Percentiles rank a stretch among this genome's conserved stretches.
Conservation (phyloP, 2,329 filamentous ascomycete species). For the Harringtonia aguacate region DNA sequence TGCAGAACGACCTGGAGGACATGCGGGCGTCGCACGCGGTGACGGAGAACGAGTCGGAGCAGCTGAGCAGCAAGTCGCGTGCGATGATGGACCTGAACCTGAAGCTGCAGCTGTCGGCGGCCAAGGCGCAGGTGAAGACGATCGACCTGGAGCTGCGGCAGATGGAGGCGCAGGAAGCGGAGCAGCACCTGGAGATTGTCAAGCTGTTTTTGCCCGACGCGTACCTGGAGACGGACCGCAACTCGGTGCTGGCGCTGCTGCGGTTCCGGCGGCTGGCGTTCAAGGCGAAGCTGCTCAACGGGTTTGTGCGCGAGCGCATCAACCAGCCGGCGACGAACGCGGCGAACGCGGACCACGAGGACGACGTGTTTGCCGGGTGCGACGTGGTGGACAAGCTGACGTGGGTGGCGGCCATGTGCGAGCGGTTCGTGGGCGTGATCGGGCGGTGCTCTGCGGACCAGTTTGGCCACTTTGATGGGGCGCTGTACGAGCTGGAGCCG, state of each 20-base stretch:
- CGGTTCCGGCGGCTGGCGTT: slow-evolving; percentile 81
- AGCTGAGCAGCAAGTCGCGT: slow-evolving; percentile 76
- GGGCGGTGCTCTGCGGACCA: slow-evolving; percentile 66
- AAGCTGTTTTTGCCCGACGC: slow-evolving; percentile 81
- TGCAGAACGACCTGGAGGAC: slow-evolving; percentile 82
- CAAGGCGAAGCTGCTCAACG: slow-evolving; percentile 71
- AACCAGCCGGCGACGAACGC: slow-evolving; percentile 47
- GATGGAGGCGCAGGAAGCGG: slow-evolving; percentile 79
- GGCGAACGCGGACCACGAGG: slow-evolving; percentile 53
- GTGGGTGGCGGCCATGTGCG: slow-evolving; percentile 74
- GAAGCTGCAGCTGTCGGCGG: slow-evolving; percentile 81
- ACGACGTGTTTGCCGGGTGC: slow-evolving; percentile 69
- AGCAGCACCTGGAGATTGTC: slow-evolving; percentile 80
- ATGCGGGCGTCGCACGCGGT: slow-evolving; percentile 87
- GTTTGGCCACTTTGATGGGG: slow-evolving; percentile 69
- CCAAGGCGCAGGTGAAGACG: slow-evolving; percentile 87
- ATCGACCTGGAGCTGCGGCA: slow-evolving; percentile 83
- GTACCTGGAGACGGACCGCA: slow-evolving; percentile 61
- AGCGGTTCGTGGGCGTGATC: slow-evolving; percentile 73
- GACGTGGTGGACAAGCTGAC: slow-evolving; percentile 78
- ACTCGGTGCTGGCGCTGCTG: slow-evolving; percentile 80
- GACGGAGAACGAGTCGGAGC: slow-evolving; percentile 84
- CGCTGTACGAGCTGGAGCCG: slow-evolving; percentile 78
- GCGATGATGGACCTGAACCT: slow-evolving; percentile 96
- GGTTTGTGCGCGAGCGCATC: slow-evolving; percentile 69